phyloP scores from a whole-genome alignment of 2,329 filamentous ascomycete genomes.

The Thelonectria olida region DNA sequence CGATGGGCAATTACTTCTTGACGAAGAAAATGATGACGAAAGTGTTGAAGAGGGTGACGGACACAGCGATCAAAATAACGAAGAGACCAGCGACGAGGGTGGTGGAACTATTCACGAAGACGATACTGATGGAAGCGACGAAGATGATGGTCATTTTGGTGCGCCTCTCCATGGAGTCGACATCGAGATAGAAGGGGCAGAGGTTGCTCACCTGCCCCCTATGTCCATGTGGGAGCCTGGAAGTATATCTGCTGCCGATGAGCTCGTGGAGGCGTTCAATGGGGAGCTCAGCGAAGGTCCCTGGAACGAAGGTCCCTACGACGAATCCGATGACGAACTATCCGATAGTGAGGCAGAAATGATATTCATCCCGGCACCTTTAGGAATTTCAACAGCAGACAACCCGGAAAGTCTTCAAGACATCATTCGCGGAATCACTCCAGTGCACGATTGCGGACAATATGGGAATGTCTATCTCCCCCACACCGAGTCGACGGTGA shows the following conservation, averaged over 20 bases:
- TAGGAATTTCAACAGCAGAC: no score
- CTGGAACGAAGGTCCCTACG: no score
- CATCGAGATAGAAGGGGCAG: neutral
- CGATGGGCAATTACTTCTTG: no score
- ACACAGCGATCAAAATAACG: conserved; percentile 29
- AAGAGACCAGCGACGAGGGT: neutral
- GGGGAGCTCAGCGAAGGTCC: no score
- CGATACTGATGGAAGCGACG: neutral
- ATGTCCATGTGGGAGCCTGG: conserved; percentile 35
- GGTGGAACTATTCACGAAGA: neutral
- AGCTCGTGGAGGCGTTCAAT: no score
- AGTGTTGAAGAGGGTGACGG: conserved; percentile 23
- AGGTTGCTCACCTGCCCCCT: conserved; percentile 20
- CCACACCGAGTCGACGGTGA: conserved; percentile 39
- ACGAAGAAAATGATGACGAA: conserved; percentile 31
- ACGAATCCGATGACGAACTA: no score
- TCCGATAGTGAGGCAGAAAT: no score
- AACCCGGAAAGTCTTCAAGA: no score
- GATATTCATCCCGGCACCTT: no score
- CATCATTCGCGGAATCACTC: no score
- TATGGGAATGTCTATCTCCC: conserved; percentile 45
- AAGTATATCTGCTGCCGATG: no score
- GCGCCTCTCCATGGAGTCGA: neutral
- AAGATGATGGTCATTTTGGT: neutral
- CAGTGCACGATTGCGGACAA: neutral